Conservation (phyloP, 2,329 filamentous ascomycete species). For the Diaporthe vaccinii region DNA sequence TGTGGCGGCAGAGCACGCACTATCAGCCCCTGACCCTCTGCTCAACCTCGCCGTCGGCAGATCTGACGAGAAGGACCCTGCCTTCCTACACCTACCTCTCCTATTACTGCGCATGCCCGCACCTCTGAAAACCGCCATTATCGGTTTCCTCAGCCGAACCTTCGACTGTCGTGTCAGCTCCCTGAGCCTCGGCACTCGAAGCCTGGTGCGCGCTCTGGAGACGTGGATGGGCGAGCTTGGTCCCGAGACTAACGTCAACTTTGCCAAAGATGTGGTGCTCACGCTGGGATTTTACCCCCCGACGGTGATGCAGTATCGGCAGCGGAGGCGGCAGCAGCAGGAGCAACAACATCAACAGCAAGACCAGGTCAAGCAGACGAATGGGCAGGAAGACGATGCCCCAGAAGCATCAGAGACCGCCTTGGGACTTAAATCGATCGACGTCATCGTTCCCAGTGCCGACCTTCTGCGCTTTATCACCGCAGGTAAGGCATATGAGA, state of each 20-base stretch:
- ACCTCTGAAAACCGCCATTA: conserved; percentile 61
- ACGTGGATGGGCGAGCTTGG: conserved; percentile 61
- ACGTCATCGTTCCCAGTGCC: conserved; percentile 63
- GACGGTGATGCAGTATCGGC: background rate
- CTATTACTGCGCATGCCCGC: conserved; percentile 69
- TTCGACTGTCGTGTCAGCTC: conserved; percentile 70
- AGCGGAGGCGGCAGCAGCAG: background rate
- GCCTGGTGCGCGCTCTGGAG: conserved; percentile 65
- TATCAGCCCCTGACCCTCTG: background rate
- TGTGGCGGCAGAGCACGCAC: background rate
- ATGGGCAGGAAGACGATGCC: conserved; percentile 37
- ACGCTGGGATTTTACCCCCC: conserved; percentile 65
- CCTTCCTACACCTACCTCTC: conserved; percentile 64
- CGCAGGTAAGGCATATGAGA: conserved; percentile 52
- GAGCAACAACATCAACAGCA: background rate
- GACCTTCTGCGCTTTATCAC: conserved; percentile 63
- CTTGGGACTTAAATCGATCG: conserved; percentile 59
- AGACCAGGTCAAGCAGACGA: conserved; percentile 18
- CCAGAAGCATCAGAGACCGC: conserved; percentile 21
- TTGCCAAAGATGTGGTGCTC: conserved; percentile 62
- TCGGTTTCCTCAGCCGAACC: conserved; percentile 64
- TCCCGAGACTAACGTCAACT: conserved; percentile 50
- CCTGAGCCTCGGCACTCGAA: conserved; percentile 63
- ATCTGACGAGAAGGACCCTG: conserved; percentile 32
- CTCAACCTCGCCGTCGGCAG: conserved; percentile 6